Evolutionary conservation across 441 rosid species (phyloP), one percentile per base, ranked within the genome.

Genomic region (Jatropha podagrica): DNA sequence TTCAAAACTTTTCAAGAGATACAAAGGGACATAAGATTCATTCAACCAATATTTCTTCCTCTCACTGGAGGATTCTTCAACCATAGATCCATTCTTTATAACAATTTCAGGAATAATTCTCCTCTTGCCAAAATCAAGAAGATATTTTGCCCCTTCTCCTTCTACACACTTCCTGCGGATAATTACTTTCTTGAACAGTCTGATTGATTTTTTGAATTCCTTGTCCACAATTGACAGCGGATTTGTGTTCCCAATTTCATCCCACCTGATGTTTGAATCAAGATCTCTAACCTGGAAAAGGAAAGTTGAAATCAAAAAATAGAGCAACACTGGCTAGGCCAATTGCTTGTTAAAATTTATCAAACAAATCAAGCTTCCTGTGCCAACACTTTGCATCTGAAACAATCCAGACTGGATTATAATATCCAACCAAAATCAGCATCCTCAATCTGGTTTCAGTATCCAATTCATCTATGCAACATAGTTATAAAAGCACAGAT

Each of bases 41-140:
- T 77, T 85, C 81, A 96, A 76, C 99, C 99, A 96, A 83, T 87
- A 96, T 74, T 81, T 94, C 88, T 88, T 96, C 85, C 93, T 91
- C 74, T 85, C 98, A 79, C 94, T 96, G 48, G 96, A 89, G 78
- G 97, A 88, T 82, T 96, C 97, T 81, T 96, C 92, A 65, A 91
- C 84, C 75, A 84, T 65, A 70, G 82, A 79, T 42, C 99, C 99
- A 78, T 88, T 77, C 86, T 82, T 90, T 83, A 59, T 49, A 62
- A 94, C 98, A 54, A 90, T 76, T 18, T 91, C 90, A 41, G 98
- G 99, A 73, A 96, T 79, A 83, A 79, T 83, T 88, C 88, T 96
- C 85, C 99, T 90, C 85, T 92, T 94, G 63, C 99, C 99, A 85
- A 96, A 94, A 88, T 96, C 99, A 82, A 96, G 91, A 83, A 96